Base-by-base conservation (phyloP, 2,329 filamentous ascomycete species). In the Epichloe hybrida region DNA sequence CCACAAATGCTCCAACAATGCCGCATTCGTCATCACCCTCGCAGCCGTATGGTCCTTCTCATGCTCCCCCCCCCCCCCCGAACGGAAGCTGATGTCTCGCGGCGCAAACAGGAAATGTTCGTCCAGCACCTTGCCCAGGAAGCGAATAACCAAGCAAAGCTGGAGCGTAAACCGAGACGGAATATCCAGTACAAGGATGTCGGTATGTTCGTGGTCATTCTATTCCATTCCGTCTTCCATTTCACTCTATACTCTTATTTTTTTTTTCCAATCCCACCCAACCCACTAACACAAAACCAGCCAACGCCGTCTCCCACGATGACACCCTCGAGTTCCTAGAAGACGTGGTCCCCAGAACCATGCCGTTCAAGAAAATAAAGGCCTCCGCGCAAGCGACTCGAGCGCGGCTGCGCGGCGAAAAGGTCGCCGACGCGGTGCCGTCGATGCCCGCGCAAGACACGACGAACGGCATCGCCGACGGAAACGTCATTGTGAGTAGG, bases 131-230 rank as follows among this genome's bases (percentile, higher is more conserved):
- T 98, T 27, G 83, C 90, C 20, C 79, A 85, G 55, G 86, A 94
- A 65, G 84, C 85, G 27, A 83, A 95, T 65, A 90, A 86, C 61
- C 86, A 95, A 61, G 86, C 90, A 60, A 94, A 93, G 63, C 79
- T 89, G 1, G 93, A 97, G 69, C 80, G 85, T 59, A 97, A 97
- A 66, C 91, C 91, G 5, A 79, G 93, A 51, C 82, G 90, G 54
- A 96, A 94, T 62, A 85, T 98, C 55, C 93, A 97, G 66, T 98
- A 98, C 72, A 88, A 88, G 63, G 93, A 98, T 67, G 77, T 98
- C 41, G 84, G 86, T 89, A 72, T 52, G 75, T 51, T n/a, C 17
- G 4, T 5, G 27, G 13, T 13, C n/a, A 11, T 36, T 15, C 3
- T 8, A 5, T 12, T 21, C 34, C 15, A 4, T 23, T 13, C 15